These are phyloP conservation scores for Macrophomina pseudophaseolina DNA, from an alignment of 2,329 filamentous ascomycete genomes.

Conservation along the genomic window DNA sequence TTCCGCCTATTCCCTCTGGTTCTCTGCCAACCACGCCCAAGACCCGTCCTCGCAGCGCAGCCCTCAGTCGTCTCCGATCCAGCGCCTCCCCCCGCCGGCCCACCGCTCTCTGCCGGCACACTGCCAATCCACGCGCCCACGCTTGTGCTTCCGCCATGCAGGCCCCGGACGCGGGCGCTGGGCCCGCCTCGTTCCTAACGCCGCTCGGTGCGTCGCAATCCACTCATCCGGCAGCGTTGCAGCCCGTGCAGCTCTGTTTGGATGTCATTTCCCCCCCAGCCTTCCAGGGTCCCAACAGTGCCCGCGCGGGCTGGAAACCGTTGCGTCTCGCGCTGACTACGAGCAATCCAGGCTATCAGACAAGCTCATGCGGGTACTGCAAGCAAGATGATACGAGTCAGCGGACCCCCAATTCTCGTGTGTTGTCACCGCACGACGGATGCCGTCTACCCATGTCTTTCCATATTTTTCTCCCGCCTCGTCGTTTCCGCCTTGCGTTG, in stretches of 20 bases:
- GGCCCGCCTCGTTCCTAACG: conserved; percentile 36
- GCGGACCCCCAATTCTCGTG: conserved; percentile 56
- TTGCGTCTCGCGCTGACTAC: conserved; percentile 27
- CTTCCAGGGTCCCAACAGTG: background rate
- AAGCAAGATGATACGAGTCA: conserved; percentile 53
- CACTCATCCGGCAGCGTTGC: conserved; percentile 41
- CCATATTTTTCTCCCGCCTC: conserved; percentile 2
- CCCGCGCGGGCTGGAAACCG: conserved; percentile 10
- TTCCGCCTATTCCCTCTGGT: conserved; percentile 7
- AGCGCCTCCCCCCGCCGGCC: conserved; percentile 22
- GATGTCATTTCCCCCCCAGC: conserved; percentile 30
- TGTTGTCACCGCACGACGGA: conserved; percentile 36
- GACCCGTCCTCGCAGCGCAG: conserved; percentile 13
- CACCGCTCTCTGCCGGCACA: conserved; percentile 20
- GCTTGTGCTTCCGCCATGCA: conserved; percentile 50
- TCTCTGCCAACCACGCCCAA: conserved; percentile 28
- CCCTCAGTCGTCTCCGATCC: conserved; percentile 29
- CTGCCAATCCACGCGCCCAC: conserved; percentile 33
- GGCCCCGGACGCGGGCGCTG: conserved; percentile 37
- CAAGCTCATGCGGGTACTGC: conserved; percentile 57
- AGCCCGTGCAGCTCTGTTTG: conserved; percentile 47
- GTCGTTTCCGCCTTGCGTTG: conserved; percentile 5
- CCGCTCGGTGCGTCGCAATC: conserved; percentile 48
- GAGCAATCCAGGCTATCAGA: conserved; percentile 50
- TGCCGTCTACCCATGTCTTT: conserved; percentile 25